phyloP scores from a whole-genome alignment of 257 asterid genomes.

The Gentiana macrophylla region DNA sequence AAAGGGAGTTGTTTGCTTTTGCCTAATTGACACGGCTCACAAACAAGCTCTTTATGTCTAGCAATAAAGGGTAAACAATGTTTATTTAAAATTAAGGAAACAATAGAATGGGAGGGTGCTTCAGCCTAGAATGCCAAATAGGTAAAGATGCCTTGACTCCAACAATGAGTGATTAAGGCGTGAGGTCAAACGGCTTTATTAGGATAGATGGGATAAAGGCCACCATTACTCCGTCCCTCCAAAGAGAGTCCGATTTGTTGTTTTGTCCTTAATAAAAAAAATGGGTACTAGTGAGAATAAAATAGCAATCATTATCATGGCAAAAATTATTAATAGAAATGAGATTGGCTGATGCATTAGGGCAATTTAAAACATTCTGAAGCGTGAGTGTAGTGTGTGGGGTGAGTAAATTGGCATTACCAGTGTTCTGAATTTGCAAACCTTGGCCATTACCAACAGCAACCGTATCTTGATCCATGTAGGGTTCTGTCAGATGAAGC shows the following conservation, averaged over 20 bases:
- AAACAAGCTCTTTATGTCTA: background rate
- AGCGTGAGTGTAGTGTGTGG: background rate
- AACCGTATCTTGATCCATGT: background rate
- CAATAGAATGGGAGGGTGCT: background rate
- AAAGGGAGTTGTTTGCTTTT: background rate
- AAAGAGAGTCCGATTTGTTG: background rate
- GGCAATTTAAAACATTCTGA: background rate
- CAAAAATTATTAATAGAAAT: background rate
- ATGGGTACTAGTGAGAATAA: background rate
- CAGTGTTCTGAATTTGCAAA: background rate
- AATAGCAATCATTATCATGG: constrained; percentile 1
- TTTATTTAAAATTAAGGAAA: too few relatives aligned
- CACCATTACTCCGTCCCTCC: background rate
- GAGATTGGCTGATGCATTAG: background rate
- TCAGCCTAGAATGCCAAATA: background rate
- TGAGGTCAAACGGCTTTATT: too few relatives aligned
- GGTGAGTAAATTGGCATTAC: background rate
- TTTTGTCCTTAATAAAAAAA: constrained; percentile 4
- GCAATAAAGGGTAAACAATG: background rate
- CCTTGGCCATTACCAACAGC: constrained; percentile 5
- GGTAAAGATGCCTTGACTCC: background rate
- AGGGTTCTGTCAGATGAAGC: background rate
- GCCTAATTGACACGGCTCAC: background rate
- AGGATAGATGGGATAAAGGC: constrained; percentile 1
- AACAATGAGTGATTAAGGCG: background rate